Base-by-base conservation (phyloP, 73 alveolate species). In the Paramecium tetraurelia region DNA sequence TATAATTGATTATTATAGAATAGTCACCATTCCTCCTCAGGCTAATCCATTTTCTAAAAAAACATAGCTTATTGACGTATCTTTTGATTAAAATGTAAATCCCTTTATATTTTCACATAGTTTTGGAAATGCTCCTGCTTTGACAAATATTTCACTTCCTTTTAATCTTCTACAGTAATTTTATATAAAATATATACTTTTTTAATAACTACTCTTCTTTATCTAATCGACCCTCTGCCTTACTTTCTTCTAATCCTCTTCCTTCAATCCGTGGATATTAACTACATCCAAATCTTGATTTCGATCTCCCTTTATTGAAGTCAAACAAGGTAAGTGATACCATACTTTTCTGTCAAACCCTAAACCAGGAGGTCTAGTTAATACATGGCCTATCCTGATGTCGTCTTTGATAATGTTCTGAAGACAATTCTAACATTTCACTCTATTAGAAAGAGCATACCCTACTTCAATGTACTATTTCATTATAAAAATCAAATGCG, bases 311-410 rank as follows among this genome's bases (percentile, higher is more conserved):
- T 80, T 80, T 24, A 80, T 41, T 44, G 46, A 44, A 3, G 76
- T 40, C 8, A 80, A 18, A 48, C 90, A 80, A 40, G 44, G n/a
- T n/a, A 80, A 80, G 18, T 80, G 90, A 80, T 80, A 80, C 90
- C 90, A 80, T 1, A 80, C 18, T 46, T 80, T 80, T 31, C 46
- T 80, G 5, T 80, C 90, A 46, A 80, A 80, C 16, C 90, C 63
- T 43, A 27, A 33, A 4, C 72, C 75, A 40, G 90, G 75, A 31
- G 63, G 29, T 44, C 90, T 40, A n/a, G 33, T 22, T 31, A 80
- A 44, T 20, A 80, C 90, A 80, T 80, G 90, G 20, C 90, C 90
- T 12, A 80, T 46, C 18, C 57, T 40, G 0, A 80, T 41, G 18
- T 41, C 75, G 16, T 80, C 90, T 24, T 41, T 44, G 1, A 31